Percentiles rank a stretch among this genome's conserved stretches.
Conservation (phyloP, 1,284 basidiomycete species). For the Abortiporus biennis region DNA sequence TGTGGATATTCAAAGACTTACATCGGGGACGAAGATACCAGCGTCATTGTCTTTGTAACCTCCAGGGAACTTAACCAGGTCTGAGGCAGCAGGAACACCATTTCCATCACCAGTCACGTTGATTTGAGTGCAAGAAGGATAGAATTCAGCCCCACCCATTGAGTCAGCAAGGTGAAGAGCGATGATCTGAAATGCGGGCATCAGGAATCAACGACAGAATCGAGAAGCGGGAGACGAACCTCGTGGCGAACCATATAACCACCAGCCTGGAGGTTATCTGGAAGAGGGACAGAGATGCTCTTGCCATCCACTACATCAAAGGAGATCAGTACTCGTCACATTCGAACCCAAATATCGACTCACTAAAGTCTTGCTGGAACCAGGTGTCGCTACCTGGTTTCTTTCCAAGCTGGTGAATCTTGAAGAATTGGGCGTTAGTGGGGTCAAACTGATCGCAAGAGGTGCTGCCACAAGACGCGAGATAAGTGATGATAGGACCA, state of each 20-base stretch:
- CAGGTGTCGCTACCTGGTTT: constrained; percentile 27
- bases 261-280: constrained; percentile 48
- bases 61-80: constrained; percentile 36
- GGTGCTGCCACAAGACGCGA: constrained; percentile 52
- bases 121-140: constrained; percentile 64
- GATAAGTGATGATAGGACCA: constrained; percentile 66
- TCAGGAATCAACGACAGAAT: neutral
- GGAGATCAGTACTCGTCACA: neutral
- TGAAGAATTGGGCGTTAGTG: constrained; percentile 62
- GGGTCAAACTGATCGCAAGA: constrained; percentile 57
- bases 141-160: constrained; percentile 61
- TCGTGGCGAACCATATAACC: constrained; percentile 69
- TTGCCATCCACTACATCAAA: constrained; percentile 24
- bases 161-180: constrained; percentile 53
- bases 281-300: constrained; percentile 45
- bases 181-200: constrained; percentile 35
- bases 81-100: constrained; percentile 41
- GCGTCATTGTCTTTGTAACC: constrained; percentile 13
- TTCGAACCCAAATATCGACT: constrained; percentile 8
- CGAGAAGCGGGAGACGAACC: constrained; percentile 5
- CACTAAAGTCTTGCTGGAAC: constrained; percentile 34
- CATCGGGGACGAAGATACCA: constrained; percentile 30
- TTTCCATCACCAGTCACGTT: constrained; percentile 45
- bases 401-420: constrained; percentile 43
- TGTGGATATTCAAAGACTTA: constrained; percentile 5